Evolutionary conservation across 2,329 filamentous ascomycete genomes (phyloP).

Genomic region (Pseudocercospora pini-densiflorae): DNA sequence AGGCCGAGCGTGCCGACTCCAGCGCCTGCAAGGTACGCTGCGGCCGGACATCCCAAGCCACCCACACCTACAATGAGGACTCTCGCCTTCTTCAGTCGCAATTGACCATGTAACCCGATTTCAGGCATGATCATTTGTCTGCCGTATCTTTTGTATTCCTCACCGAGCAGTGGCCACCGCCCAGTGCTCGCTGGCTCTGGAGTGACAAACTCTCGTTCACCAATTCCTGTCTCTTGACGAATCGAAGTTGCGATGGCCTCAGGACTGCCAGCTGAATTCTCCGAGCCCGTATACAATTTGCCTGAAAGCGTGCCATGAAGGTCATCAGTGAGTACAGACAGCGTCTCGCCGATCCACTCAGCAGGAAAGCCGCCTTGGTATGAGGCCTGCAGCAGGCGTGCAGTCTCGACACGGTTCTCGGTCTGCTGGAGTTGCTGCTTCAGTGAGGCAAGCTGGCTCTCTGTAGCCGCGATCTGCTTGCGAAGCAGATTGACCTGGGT

Average conservation of each 20-base stretch:
- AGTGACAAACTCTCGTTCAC: constrained; percentile 24
- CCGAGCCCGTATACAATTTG: constrained; percentile 13
- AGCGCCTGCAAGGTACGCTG: constrained; percentile 88
- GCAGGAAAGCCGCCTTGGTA: constrained; percentile 47
- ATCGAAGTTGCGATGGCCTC: constrained; percentile 27
- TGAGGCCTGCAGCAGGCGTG: constrained; percentile 35
- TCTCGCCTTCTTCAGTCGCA: constrained; percentile 69
- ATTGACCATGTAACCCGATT: constrained; percentile 78
- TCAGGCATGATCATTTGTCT: constrained; percentile 87
- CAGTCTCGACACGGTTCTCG: constrained; percentile 39
- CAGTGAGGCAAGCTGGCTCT: constrained; percentile 46
- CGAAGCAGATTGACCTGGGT: constrained; percentile 44
- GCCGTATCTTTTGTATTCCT: constrained; percentile 86
- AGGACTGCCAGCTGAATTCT: constrained; percentile 19
- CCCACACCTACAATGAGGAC: constrained; percentile 87
- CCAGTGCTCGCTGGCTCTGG: constrained; percentile 14
- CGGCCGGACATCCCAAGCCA: constrained; percentile 88
- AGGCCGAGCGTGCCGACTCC: constrained; percentile 84
- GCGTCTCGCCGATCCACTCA: constrained; percentile 49
- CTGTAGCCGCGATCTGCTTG: constrained; percentile 49
- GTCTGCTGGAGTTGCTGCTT: constrained; percentile 49
- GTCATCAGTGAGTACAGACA: constrained; percentile 40
- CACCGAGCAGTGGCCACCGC: constrained; percentile 69
- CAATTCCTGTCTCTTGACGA: constrained; percentile 27
- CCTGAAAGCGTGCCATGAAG: constrained; percentile 18